Evolutionary conservation across 352 stramenopile species (phyloP).

Genomic region (Phytophthora fragariaefolia): DNA sequence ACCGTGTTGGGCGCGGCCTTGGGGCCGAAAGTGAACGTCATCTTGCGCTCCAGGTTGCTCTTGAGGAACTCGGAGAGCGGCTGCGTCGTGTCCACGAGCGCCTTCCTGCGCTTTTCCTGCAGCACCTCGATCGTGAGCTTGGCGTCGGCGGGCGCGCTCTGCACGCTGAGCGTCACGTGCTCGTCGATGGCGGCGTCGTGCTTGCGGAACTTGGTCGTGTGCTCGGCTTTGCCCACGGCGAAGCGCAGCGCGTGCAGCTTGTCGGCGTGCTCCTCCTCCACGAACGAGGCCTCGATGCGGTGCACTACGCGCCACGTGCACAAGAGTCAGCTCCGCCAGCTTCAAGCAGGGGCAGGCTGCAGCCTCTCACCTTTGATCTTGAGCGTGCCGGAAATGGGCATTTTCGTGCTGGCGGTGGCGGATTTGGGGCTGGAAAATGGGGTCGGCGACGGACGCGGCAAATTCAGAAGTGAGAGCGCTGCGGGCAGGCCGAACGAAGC

Average conservation of each 20-base stretch:
- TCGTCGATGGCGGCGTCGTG: slow-evolving; percentile 38
- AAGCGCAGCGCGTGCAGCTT: slow-evolving; percentile 29
- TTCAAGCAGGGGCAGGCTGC: no score
- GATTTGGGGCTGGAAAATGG: no score
- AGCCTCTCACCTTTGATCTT: slow-evolving; percentile 17
- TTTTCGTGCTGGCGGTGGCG: slow-evolving; percentile 13
- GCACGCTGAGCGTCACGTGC: slow-evolving; percentile 41
- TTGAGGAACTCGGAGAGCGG: slow-evolving; percentile 39
- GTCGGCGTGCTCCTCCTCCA: slow-evolving; percentile 22
- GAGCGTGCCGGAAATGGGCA: slow-evolving; percentile 37
- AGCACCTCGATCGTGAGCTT: slow-evolving; percentile 49
- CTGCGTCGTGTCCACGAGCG: slow-evolving; percentile 41
- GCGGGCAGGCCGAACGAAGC: background rate
- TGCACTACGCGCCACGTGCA: slow-evolving; percentile 16
- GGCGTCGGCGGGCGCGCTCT: slow-evolving; percentile 30
- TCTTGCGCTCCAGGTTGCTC: slow-evolving; percentile 32
- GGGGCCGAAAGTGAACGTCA: slow-evolving; percentile 45
- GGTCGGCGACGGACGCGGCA: background rate
- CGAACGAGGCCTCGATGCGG: slow-evolving; percentile 31
- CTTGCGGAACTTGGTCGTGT: slow-evolving; percentile 27
- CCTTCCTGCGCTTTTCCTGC: slow-evolving; percentile 49
- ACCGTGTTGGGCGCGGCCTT: slow-evolving; percentile 34
- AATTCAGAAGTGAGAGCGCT: slow-evolving; percentile 40
- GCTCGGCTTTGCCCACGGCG: slow-evolving; percentile 22
- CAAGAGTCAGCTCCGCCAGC: no score